Evolutionary conservation across 78 protist genomes (phyloP).

Genomic region (Cavenderia fasciculata): DNA sequence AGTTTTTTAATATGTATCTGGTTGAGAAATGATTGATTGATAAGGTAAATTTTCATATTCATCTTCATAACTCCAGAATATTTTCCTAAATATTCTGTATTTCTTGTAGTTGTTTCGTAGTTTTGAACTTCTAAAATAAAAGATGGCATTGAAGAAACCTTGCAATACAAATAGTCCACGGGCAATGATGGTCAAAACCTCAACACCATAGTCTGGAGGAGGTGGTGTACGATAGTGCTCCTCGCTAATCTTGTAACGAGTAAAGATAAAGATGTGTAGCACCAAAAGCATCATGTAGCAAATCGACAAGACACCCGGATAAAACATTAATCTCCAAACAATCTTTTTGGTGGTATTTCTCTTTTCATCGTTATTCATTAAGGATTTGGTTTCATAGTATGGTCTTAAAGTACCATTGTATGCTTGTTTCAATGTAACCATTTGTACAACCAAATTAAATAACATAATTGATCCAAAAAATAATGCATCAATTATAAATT

Average conservation of each 20-base stretch:
- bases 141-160: slow-evolving; percentile 44
- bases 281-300: slow-evolving; percentile 33
- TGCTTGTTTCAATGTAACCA: slow-evolving; percentile 13
- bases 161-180: slow-evolving; percentile 22
- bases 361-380: slow-evolving; percentile 54
- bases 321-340: slow-evolving; percentile 48
- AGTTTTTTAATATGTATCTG: no score
- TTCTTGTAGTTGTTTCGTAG: slow-evolving; percentile 32
- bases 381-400: slow-evolving; percentile 19
- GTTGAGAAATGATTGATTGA: no score
- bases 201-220: neutral
- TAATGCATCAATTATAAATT: slow-evolving; percentile 23
- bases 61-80: slow-evolving; percentile 38
- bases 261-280: slow-evolving; percentile 5
- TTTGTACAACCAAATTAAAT: slow-evolving; percentile 22
- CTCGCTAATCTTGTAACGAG: no score
- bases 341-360: slow-evolving; percentile 32
- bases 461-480: neutral
- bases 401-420: slow-evolving; percentile 23
- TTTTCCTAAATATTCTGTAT: neutral
- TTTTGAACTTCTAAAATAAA: slow-evolving; percentile 32
- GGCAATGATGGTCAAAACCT: neutral
- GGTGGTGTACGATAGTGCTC: no score
- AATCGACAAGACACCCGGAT: slow-evolving; percentile 32
- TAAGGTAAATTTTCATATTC: slow-evolving; percentile 4